These are phyloP conservation scores for Paramyrothecium roridum DNA, from an alignment of 2,329 filamentous ascomycete genomes.

Conservation along the genomic window DNA sequence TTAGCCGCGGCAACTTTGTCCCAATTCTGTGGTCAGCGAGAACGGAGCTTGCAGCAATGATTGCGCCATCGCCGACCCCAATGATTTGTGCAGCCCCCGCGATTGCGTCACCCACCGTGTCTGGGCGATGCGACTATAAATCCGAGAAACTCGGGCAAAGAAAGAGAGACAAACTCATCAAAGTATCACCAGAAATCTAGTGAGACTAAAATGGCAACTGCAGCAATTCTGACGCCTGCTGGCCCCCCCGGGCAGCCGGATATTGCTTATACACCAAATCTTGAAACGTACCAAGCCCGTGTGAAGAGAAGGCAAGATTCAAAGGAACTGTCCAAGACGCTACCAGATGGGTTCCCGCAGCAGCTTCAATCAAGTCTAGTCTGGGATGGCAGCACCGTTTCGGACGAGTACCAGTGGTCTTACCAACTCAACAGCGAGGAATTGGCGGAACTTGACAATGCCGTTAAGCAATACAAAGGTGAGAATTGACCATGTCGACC, in stretches of 20 bases:
- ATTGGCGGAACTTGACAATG: constrained; percentile 38
- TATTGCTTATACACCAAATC: constrained; percentile 50
- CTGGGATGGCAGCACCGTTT: constrained; percentile 49
- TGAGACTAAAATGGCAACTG: constrained; percentile 16
- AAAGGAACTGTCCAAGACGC: constrained; percentile 26
- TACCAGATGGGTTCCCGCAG: constrained; percentile 45
- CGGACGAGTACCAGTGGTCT: constrained; percentile 44
- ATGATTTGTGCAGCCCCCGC: neutral
- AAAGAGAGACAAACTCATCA: neutral
- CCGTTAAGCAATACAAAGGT: neutral
- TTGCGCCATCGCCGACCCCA: neutral
- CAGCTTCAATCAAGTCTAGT: constrained; percentile 44
- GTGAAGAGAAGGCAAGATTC: constrained; percentile 33
- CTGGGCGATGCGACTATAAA: neutral
- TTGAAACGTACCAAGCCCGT: constrained; percentile 46
- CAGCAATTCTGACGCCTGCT: constrained; percentile 7
- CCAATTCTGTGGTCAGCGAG: too few relatives aligned
- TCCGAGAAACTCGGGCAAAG: neutral
- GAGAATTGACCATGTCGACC: neutral
- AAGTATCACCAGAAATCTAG: neutral
- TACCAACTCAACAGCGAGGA: constrained; percentile 40
- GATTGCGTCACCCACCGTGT: neutral
- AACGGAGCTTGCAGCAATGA: neutral
- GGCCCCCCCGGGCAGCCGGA: constrained; percentile 45
- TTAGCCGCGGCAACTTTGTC: too few relatives aligned